Evolutionary conservation across 441 rosid genomes (phyloP).

Genomic region (Gossypium schwendimanii): DNA sequence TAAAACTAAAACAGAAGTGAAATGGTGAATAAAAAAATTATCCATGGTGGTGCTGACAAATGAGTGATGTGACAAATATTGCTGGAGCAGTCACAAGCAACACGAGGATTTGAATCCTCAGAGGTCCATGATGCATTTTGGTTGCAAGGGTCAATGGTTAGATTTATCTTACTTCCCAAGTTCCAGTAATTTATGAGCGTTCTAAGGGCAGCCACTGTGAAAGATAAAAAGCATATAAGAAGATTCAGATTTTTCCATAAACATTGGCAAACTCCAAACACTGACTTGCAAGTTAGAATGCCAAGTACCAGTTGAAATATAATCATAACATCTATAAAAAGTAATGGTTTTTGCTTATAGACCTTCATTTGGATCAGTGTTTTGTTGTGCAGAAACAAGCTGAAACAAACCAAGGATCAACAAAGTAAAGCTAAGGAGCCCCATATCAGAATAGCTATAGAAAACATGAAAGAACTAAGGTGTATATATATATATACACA

Average conservation of each 20-base stretch:
- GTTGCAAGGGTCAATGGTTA: conserved; percentile 36
- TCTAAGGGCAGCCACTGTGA: conserved; percentile 39
- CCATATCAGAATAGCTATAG: conserved; percentile 24
- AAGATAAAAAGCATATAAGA: neutral
- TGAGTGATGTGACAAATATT: conserved; percentile 38
- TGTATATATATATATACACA: neutral
- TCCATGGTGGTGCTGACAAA: conserved; percentile 26
- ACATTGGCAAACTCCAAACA: no score
- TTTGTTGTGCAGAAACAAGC: conserved; percentile 32
- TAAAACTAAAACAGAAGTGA: neutral
- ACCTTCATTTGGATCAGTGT: conserved; percentile 48
- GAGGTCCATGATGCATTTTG: conserved; percentile 34
- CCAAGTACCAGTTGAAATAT: neutral
- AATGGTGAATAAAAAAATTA: neutral
- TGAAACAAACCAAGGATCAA: conserved; percentile 23
- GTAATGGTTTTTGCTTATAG: neutral
- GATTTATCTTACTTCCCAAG: conserved; percentile 34
- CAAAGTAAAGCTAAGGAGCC: conserved; percentile 21
- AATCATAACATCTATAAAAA: neutral
- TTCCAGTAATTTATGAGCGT: conserved; percentile 42
- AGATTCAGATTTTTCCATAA: neutral
- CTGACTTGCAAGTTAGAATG: neutral
- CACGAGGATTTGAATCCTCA: conserved; percentile 35
- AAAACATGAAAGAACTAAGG: neutral
- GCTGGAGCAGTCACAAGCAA: conserved; percentile 37